Conservation (phyloP, 2,329 filamentous ascomycete species). For the Aspergillus texensis region DNA sequence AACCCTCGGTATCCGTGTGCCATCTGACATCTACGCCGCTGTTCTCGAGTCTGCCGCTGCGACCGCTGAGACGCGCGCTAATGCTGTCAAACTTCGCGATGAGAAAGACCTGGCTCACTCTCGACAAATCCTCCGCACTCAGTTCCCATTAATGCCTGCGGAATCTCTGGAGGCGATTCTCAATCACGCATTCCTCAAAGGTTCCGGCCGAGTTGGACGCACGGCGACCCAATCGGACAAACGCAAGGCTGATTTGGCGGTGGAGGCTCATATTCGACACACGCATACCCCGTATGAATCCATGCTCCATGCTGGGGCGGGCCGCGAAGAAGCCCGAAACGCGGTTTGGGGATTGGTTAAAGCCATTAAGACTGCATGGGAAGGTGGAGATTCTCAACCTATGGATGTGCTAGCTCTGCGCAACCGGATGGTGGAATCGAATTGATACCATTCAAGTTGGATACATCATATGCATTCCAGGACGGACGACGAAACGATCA, state of each 20-base stretch:
- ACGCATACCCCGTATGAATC: slow-evolving; percentile 44
- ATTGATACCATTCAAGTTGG: slow-evolving; percentile 1
- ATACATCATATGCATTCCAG: background rate
- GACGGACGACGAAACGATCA: background rate
- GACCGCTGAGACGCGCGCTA: slow-evolving; percentile 45
- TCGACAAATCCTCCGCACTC: slow-evolving; percentile 27
- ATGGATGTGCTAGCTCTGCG: slow-evolving; percentile 14
- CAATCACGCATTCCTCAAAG: slow-evolving; percentile 44
- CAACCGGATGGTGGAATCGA: slow-evolving; percentile 7
- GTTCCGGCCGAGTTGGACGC: slow-evolving; percentile 45
- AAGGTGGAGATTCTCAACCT: slow-evolving; percentile 21
- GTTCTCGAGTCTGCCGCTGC: slow-evolving; percentile 43
- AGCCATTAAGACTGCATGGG: slow-evolving; percentile 34
- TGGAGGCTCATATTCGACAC: slow-evolving; percentile 49
- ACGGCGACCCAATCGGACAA: slow-evolving; percentile 35
- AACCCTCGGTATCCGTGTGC: slow-evolving; percentile 48
- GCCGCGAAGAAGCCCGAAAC: slow-evolving; percentile 33
- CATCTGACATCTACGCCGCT: slow-evolving; percentile 38
- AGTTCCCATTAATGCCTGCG: slow-evolving; percentile 44
- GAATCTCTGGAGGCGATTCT: slow-evolving; percentile 36
- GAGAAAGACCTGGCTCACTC: slow-evolving; percentile 30
- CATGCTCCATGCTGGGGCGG: slow-evolving; percentile 30
- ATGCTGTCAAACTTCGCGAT: slow-evolving; percentile 42
- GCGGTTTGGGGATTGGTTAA: slow-evolving; percentile 34
- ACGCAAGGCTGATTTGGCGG: slow-evolving; percentile 40